These are phyloP conservation scores for Suhomyces kunorum DNA, from an alignment of 1,139 yeast species.

Conservation along the genomic window DNA sequence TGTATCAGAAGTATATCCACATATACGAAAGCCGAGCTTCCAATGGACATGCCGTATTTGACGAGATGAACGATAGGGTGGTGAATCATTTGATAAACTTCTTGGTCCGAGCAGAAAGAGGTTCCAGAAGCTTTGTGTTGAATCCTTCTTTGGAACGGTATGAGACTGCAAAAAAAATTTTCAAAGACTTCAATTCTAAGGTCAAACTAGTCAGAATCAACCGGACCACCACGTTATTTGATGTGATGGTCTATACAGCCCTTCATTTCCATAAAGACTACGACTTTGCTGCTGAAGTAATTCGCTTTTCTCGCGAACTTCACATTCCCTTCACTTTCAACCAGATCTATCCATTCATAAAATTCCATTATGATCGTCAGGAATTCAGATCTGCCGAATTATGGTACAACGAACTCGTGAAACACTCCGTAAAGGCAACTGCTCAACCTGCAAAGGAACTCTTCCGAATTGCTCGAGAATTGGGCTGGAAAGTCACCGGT, in stretches of 20 bases:
- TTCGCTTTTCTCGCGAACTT: constrained; percentile 27
- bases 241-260: constrained; percentile 33
- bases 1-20: constrained; percentile 26
- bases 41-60: not conserved
- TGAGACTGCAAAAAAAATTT: constrained; percentile 33
- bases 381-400: constrained; percentile 34
- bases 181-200: constrained; percentile 24
- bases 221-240: constrained; percentile 29
- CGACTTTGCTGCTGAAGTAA: constrained; percentile 35
- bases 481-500: constrained; percentile 40
- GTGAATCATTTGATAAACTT: constrained; percentile 32
- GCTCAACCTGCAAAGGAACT: constrained; percentile 33
- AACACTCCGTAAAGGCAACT: constrained; percentile 34
- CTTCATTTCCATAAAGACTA: constrained; percentile 36
- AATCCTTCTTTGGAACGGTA: constrained; percentile 23
- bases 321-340: constrained; percentile 41
- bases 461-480: constrained; percentile 37
- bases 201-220: constrained; percentile 16
- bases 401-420: constrained; percentile 43
- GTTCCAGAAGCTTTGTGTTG: constrained; percentile 23
- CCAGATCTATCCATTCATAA: constrained; percentile 44
- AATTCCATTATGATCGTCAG: constrained; percentile 35
- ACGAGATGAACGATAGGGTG: constrained; percentile 28
- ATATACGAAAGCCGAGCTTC: not conserved
- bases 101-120: constrained; percentile 28